Conservation (phyloP, 305 asterid species). For the Andrographis paniculata region DNA sequence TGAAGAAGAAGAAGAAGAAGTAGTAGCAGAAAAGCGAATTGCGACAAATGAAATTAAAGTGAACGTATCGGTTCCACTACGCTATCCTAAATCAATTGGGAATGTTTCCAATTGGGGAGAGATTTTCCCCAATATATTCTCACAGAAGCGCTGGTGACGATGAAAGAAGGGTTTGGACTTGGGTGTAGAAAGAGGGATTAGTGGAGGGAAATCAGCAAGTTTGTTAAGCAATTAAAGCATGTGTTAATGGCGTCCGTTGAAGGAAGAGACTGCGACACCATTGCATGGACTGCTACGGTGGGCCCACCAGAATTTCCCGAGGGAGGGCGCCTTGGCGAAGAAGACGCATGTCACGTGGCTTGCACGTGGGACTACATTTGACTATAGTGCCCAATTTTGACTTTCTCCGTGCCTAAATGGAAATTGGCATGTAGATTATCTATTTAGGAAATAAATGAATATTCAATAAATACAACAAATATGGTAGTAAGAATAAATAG, state of each 20-base stretch:
- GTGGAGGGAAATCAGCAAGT: no score
- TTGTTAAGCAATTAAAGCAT: no score
- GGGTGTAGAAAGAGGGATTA: no score
- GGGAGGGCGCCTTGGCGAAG: background rate
- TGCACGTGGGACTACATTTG: slow-evolving; percentile 13
- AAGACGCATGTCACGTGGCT: slow-evolving; percentile 26
- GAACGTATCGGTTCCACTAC: slow-evolving; percentile 37
- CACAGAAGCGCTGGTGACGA: background rate
- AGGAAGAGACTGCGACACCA: slow-evolving; percentile 16
- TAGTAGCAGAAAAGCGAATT: slow-evolving; percentile 15
- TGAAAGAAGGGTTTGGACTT: background rate
- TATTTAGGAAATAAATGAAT: no score
- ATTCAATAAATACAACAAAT: no score
- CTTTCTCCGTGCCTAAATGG: no score
- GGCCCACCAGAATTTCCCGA: slow-evolving; percentile 18
- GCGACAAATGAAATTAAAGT: slow-evolving; percentile 18
- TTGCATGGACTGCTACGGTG: slow-evolving; percentile 19
- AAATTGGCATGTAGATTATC: no score
- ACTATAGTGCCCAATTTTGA: no score
- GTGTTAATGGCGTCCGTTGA: no score
- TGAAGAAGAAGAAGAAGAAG: background rate
- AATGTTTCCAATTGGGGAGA: no score
- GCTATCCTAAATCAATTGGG: slow-evolving; percentile 18
- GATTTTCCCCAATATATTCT: background rate
- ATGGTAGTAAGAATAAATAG: no score